Percentiles rank a stretch among this genome's conserved stretches.
Evolutionary conservation across 192 early-diverging fungal genomes (phyloP).

Genomic region (Mortierella claussenii): DNA sequence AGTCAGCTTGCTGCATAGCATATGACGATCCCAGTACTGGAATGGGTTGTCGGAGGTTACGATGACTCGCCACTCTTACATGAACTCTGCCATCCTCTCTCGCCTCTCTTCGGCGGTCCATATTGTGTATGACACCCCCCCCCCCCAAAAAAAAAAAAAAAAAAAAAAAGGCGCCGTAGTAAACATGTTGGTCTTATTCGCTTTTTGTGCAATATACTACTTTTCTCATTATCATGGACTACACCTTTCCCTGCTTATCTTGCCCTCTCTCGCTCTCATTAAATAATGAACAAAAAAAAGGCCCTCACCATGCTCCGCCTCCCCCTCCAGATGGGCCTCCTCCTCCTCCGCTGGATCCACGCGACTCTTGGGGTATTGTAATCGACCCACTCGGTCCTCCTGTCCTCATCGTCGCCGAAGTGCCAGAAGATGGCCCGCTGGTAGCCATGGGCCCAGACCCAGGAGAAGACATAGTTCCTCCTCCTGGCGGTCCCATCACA

Average conservation of each 20-base stretch:
- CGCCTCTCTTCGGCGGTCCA: too few species aligned
- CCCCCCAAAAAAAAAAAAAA: not conserved
- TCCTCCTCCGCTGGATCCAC: conserved; percentile 5
- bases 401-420: too few species aligned
- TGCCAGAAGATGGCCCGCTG: not conserved
- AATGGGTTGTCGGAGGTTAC: too few species aligned
- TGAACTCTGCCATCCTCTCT: too few species aligned
- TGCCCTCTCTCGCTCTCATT: not conserved
- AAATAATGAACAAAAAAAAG: not conserved
- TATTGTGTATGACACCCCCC: too few species aligned
- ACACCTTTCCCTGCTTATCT: too few species aligned
- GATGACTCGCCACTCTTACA: too few species aligned
- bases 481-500: conserved; percentile 8
- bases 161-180: not conserved
- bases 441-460: not conserved
- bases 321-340: not conserved
- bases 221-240: too few species aligned
- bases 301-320: not conserved
- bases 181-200: too few species aligned
- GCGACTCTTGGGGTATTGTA: conserved; percentile 22
- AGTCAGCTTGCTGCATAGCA: too few species aligned
- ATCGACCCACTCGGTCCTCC: conserved; percentile 6
- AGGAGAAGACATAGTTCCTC: conserved; percentile 8
- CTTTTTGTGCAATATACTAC: too few species aligned
- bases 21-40: too few species aligned